Conservation (phyloP, 139 green algal genomes). For the Raphidocelis subcapitata region DNA sequence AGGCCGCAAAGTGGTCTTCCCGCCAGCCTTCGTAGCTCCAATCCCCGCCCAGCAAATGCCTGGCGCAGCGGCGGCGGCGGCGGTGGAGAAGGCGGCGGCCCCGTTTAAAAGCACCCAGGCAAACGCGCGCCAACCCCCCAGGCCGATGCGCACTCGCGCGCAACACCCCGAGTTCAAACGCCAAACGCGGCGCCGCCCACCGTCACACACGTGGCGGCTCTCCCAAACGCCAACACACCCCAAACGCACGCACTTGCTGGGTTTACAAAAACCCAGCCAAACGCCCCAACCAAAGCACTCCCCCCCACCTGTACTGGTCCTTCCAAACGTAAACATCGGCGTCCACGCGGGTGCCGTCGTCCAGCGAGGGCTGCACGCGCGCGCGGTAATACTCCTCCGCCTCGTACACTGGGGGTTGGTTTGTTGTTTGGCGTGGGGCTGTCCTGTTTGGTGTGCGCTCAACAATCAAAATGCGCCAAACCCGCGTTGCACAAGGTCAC, state of each 20-base stretch:
- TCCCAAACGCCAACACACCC: neutral
- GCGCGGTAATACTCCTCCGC: constrained; percentile 70
- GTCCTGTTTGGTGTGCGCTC: too few relatives aligned
- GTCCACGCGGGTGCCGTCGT: constrained; percentile 31
- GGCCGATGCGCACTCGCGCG: constrained; percentile 9
- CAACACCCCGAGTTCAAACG: neutral
- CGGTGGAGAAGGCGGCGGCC: too few relatives aligned
- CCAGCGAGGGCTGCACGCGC: neutral
- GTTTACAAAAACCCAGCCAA: too few relatives aligned
- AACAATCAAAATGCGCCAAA: too few relatives aligned
- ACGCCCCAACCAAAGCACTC: too few relatives aligned
- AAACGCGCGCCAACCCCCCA: too few relatives aligned
- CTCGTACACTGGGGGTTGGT: constrained; percentile 58
- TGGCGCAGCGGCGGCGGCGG: constrained; percentile 3
- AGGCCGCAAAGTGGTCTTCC: constrained; percentile 37
- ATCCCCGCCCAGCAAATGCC: constrained; percentile 37
- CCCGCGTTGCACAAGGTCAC: too few relatives aligned
- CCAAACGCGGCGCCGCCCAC: neutral
- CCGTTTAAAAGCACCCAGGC: too few relatives aligned
- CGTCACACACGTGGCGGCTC: too few relatives aligned
- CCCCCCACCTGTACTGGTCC: constrained; percentile 48
- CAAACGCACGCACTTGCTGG: too few relatives aligned
- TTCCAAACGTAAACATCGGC: constrained; percentile 72
- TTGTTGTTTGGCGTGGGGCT: too few relatives aligned
- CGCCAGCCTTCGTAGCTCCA: constrained; percentile 66